Percentiles rank a stretch among this genome's conserved stretches.
Evolutionary conservation across 805 yeast genomes (phyloP).

Genomic region (Lipomyces kockii): DNA sequence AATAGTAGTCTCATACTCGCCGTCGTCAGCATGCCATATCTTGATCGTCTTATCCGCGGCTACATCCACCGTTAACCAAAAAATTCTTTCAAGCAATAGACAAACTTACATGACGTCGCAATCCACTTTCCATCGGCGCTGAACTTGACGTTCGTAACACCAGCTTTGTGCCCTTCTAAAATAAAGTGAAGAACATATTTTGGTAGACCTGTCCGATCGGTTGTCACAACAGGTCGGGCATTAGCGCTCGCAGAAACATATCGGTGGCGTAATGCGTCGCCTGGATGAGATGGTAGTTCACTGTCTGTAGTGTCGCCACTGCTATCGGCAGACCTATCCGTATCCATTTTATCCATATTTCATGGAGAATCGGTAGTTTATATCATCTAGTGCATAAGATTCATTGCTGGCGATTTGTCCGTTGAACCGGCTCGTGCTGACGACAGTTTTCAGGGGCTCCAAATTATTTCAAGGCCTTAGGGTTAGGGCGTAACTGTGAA

Average conservation of each 20-base stretch:
- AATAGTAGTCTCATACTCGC: slow-evolving; percentile 46
- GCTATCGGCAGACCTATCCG: slow-evolving; percentile 7
- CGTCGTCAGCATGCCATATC: slow-evolving; percentile 57
- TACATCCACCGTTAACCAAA: neutral
- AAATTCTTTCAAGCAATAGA: no score
- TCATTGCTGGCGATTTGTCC: no score
- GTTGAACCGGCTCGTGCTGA: no score
- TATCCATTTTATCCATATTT: slow-evolving; percentile 14
- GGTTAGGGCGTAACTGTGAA: no score
- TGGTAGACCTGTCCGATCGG: slow-evolving; percentile 10
- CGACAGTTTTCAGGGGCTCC: neutral
- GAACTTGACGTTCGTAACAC: slow-evolving; percentile 26
- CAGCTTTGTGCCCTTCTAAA: slow-evolving; percentile 29
- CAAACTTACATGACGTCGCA: slow-evolving; percentile 33
- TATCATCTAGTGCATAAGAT: no score
- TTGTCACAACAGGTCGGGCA: no score
- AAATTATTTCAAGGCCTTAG: no score
- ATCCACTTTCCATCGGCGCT: slow-evolving; percentile 32
- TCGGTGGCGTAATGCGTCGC: slow-evolving; percentile 13
- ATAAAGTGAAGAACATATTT: slow-evolving; percentile 13
- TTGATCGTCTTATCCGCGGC: slow-evolving; percentile 57
- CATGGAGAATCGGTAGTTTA: neutral
- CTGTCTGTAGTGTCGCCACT: slow-evolving; percentile 33
- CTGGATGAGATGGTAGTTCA: slow-evolving; percentile 28
- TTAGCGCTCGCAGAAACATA: neutral